These are phyloP conservation scores for Baorangia bicolor DNA, from an alignment of 768 basidiomycete genomes.

Conservation along the genomic window DNA sequence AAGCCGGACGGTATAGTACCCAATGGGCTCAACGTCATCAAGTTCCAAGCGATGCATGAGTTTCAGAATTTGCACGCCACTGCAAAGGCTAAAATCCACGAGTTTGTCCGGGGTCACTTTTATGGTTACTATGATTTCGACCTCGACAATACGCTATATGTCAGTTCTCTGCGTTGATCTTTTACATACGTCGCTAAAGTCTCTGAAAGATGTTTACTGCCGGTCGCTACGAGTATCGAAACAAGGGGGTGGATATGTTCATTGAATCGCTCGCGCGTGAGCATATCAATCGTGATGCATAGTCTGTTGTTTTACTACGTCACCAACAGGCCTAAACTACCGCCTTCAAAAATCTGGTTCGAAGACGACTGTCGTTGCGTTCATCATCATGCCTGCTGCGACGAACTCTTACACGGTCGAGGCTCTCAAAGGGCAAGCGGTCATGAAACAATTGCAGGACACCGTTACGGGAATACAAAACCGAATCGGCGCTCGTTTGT, in stretches of 20 bases:
- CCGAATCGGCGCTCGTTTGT: constrained; percentile 86
- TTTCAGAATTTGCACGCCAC: constrained; percentile 95
- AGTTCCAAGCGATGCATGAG: constrained; percentile 99
- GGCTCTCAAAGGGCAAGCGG: constrained; percentile 95
- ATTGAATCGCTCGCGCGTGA: constrained; percentile 92
- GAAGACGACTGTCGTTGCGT: constrained; percentile 87
- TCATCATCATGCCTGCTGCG: constrained; percentile 97
- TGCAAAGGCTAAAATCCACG: constrained; percentile 96
- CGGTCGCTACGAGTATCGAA: constrained; percentile 98
- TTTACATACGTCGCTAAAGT: constrained; percentile 3
- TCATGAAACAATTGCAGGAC: constrained; percentile 93
- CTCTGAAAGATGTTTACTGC: constrained; percentile 87
- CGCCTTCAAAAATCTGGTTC: constrained; percentile 63
- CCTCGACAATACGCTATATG: constrained; percentile 87
- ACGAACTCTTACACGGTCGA: constrained; percentile 98
- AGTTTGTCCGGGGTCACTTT: constrained; percentile 96
- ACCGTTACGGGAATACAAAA: constrained; percentile 96
- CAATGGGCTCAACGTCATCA: constrained; percentile 97
- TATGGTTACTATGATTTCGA: constrained; percentile 98
- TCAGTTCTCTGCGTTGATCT: constrained; percentile 33
- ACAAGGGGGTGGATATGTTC: constrained; percentile 99
- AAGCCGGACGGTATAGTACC: constrained; percentile 97
- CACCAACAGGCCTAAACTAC: constrained; percentile 50
- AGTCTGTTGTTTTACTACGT: neutral
- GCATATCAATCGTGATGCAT: constrained; percentile 22